A percentile compares a stretch with the other conserved stretches of the same genome.
phyloP scores from a whole-genome alignment of 306 rosid genomes.

The Rosa rugosa region DNA sequence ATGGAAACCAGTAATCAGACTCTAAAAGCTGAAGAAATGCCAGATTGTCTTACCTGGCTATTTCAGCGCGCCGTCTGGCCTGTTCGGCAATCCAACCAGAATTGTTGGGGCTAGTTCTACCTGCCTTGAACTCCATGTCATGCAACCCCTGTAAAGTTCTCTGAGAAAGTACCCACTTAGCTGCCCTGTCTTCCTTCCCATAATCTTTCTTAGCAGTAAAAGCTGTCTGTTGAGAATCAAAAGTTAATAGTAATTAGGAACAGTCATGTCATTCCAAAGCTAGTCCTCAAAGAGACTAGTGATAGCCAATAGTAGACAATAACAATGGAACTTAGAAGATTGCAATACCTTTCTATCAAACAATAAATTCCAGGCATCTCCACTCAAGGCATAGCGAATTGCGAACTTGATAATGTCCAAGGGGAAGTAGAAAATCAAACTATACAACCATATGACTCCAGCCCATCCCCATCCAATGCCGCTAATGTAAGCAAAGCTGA shows the following conservation, averaged over 20 bases:
- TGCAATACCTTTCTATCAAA: conserved; percentile 66
- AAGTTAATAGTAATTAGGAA: neutral
- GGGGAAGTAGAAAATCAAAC: conserved; percentile 72
- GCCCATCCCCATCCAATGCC: conserved; percentile 98
- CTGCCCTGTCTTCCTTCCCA: conserved; percentile 71
- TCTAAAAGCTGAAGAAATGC: neutral
- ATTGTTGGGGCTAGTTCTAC: neutral
- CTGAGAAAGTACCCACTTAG: conserved; percentile 76
- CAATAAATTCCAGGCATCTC: conserved; percentile 81
- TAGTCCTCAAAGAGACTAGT: neutral
- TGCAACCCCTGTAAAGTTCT: conserved; percentile 66
- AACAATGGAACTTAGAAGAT: neutral
- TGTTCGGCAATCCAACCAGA: conserved; percentile 40
- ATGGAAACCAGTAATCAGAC: neutral
- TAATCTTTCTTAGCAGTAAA: conserved; percentile 74
- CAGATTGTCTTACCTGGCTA: conserved; percentile 49
- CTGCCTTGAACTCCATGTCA: conserved; percentile 40
- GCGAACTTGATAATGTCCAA: conserved; percentile 74
- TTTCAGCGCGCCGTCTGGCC: conserved; percentile 74
- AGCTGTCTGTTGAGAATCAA: conserved; percentile 64
- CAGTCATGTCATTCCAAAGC: neutral
- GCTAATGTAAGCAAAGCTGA: conserved; percentile 64
- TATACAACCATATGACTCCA: conserved; percentile 80
- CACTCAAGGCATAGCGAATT: conserved; percentile 70
- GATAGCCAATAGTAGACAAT: neutral